Evolutionary conservation across 2,329 filamentous ascomycete species (phyloP), one percentile per base, ranked within the genome.

Genomic region (Torrubiella hemipterigena): DNA sequence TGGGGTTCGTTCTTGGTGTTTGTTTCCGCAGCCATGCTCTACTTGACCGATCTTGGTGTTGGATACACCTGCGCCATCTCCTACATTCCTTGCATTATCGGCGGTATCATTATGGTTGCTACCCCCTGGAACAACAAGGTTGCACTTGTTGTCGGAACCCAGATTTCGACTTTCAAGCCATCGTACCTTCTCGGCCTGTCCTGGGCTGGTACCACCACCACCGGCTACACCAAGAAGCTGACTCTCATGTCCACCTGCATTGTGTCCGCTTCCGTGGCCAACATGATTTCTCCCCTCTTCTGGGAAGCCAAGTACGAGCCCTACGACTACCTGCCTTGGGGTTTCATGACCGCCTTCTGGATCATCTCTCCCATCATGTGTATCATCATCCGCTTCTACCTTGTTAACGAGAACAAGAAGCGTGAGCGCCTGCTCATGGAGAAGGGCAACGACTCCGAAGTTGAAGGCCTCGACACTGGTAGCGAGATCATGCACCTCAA

Each of bases 81-180:
- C 2, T 45, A 44, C 29, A 39, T 45, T 8, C 43, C 43, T 4
- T 45, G 42, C 24, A 40, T 45, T 16, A 32, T 45, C 7, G 43
- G 43, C 6, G 43, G 42, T 15, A 32, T 45, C 15, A 44, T 45
- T 15, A 38, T 38, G 38, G 41, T 42, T 20, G 31, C 40, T 7
- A 29, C 42, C 2, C 42, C 42, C 4, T 49, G 46, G 45, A 42
- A 41, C 6, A 44, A 49, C 32, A 49, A 49, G 21, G 35, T 49
- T 23, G 44, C 45, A 3, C 38, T 49, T 8, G 42, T 49, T 3
- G 44, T 49, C 6, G 46, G 46, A 8, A 47, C 46, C 4, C 45
- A 49, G 24, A 45, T 49, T 17, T 48, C 46, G 7, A 48, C 46
- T 3, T 49, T 49, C 29, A 49, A 49, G 34, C 46, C 45, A 2